phyloP scores from a whole-genome alignment of 106 monocot species.

The Acorus gramineus region DNA sequence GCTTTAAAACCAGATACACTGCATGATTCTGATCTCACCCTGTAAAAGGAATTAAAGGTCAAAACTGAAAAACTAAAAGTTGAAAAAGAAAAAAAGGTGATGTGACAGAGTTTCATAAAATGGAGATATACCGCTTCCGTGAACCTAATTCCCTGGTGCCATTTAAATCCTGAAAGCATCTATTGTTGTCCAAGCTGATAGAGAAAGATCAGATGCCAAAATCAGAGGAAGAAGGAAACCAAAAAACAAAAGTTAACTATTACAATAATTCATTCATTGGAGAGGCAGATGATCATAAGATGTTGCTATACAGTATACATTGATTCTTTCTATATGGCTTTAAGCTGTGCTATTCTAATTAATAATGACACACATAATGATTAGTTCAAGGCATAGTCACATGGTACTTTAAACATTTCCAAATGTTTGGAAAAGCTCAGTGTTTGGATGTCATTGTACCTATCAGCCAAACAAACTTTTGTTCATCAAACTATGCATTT shows the following conservation, averaged over 20 bases:
- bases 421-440: too few relatives aligned
- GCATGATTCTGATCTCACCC: slow-evolving; percentile 41
- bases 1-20: slow-evolving; percentile 47
- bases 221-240: neutral
- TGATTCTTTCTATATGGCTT: too few relatives aligned
- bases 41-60: slow-evolving; percentile 8
- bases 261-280: too few relatives aligned
- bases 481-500: too few relatives aligned
- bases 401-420: too few relatives aligned
- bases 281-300: too few relatives aligned
- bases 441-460: too few relatives aligned
- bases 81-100: neutral
- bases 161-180: slow-evolving; percentile 26
- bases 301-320: too few relatives aligned
- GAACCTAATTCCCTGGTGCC: slow-evolving; percentile 24
- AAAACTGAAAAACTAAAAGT: neutral
- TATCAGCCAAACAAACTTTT: too few relatives aligned
- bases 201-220: slow-evolving; percentile 1
- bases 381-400: too few relatives aligned
- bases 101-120: neutral
- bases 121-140: slow-evolving; percentile 43
- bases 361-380: too few relatives aligned
- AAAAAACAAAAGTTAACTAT: neutral
- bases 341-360: too few relatives aligned
- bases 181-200: slow-evolving; percentile 36